Base-by-base conservation (phyloP, 2,329 filamentous ascomycete genomes). In the Hypoxylon sp. region DNA sequence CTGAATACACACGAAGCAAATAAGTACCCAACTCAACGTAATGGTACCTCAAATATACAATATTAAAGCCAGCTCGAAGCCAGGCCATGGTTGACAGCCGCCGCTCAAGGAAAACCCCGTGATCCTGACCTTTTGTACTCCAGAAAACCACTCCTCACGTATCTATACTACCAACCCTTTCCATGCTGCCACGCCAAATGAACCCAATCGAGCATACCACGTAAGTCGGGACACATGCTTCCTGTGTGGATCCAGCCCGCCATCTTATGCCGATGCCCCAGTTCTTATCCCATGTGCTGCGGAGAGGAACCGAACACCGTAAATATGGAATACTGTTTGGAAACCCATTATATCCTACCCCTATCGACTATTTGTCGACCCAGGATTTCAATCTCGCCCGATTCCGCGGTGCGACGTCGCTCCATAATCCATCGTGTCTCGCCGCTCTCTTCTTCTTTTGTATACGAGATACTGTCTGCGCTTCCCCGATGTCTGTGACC, bases 391-490 rank as follows among this genome's bases (percentile, higher is more conserved):
- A 88, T 73, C 70, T 88, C 81, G 0, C 88, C 88, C 55, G 78
- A 81, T 66, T 90, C 88, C 1, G 79, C 85, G 2, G 86, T 89
- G 29, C 88, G 77, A 48, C 88, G 79, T 29, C 88, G 76, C 72
- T 92, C 89, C 64, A 91, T 76, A 6, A 91, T 83, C 89, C 88
- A 91, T 41, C 87, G 76, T 52, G 80, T 82, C 62, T 83, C 82
- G 1, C 81, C 83, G 7, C 80, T 80, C 2, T 83, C 79, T 41
- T 87, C 84, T 67, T 88, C 86, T 58, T 82, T 81, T 2, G 82
- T 79, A 71, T 92, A 92, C 5, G 87, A 88, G 27, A 92, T 85
- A 61, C 87, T 89, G 64, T 90, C 88, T 1, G 86, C 79, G 41
- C 84, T 88, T 46, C 82, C 77, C 63, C 79, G 68, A 26, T 70